Conservation (phyloP, 163 green algal genomes). For the Scenedesmus sp. region DNA sequence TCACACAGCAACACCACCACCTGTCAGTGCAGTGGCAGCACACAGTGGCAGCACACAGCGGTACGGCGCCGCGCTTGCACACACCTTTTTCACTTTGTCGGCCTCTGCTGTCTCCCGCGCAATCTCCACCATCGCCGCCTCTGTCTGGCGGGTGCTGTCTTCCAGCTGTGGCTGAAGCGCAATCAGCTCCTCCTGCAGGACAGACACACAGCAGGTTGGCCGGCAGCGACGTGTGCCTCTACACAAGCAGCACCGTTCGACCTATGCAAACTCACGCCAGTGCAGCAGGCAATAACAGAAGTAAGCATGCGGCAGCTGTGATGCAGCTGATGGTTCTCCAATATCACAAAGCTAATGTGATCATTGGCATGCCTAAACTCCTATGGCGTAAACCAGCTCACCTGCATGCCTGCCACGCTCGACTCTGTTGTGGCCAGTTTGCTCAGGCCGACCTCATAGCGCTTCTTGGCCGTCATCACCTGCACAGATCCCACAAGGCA, state of each 20-base stretch:
- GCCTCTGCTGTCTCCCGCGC: slow-evolving; percentile 68
- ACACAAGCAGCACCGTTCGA: neutral
- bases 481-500: slow-evolving; percentile 51
- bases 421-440: slow-evolving; percentile 79
- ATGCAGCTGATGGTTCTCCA: no score
- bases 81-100: slow-evolving; percentile 66
- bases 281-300: neutral
- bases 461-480: slow-evolving; percentile 75
- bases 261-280: no score
- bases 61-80: neutral
- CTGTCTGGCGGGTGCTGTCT: slow-evolving; percentile 67
- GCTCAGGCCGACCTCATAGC: slow-evolving; percentile 80
- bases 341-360: no score
- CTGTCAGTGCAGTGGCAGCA: neutral
- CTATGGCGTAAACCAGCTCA: slow-evolving; percentile 6
- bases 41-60: neutral
- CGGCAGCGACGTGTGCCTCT: neutral
- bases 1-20: neutral
- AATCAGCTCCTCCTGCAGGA: slow-evolving; percentile 76
- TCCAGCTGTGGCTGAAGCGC: slow-evolving; percentile 86
- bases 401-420: slow-evolving; percentile 76
- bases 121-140: slow-evolving; percentile 78
- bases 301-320: neutral
- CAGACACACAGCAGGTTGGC: neutral
- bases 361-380: no score